phyloP scores from a whole-genome alignment of 768 basidiomycete species.

The Agrocybe chaxingu region DNA sequence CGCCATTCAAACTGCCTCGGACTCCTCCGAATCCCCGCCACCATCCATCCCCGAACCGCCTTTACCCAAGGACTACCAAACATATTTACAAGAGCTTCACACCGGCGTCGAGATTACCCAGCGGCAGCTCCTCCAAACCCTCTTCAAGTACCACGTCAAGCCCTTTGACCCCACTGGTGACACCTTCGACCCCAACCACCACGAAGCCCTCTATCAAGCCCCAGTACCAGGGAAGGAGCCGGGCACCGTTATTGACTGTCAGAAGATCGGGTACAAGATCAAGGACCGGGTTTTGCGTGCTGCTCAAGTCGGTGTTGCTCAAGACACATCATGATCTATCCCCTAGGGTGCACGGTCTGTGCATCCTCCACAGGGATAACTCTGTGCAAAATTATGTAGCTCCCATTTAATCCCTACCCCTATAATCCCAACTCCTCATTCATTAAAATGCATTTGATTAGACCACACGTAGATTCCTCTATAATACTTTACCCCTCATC shows the following conservation, averaged over 20 bases:
- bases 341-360: constrained; percentile 3
- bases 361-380: neutral
- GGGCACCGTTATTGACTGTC: constrained; percentile 87
- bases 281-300: constrained; percentile 92
- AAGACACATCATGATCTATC: constrained; percentile 29
- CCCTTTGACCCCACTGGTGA: constrained; percentile 92
- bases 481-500: constrained; percentile 41
- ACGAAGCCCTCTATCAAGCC: constrained; percentile 94
- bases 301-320: constrained; percentile 94
- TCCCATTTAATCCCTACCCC: constrained; percentile 10
- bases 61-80: constrained; percentile 51
- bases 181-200: constrained; percentile 90
- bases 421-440: constrained; percentile 21
- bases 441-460: constrained; percentile 7
- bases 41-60: constrained; percentile 26
- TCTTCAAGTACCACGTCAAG: constrained; percentile 90
- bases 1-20: constrained; percentile 3
- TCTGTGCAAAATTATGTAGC: constrained; percentile 22
- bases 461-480: constrained; percentile 9
- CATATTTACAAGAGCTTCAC: constrained; percentile 69
- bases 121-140: constrained; percentile 81
- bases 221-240: constrained; percentile 88
- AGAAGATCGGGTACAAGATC: constrained; percentile 90
- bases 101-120: constrained; percentile 92
- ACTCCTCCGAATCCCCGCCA: constrained; percentile 18